phyloP scores from a whole-genome alignment of 768 basidiomycete species.

The Rubroboletus pulcherrimus region DNA sequence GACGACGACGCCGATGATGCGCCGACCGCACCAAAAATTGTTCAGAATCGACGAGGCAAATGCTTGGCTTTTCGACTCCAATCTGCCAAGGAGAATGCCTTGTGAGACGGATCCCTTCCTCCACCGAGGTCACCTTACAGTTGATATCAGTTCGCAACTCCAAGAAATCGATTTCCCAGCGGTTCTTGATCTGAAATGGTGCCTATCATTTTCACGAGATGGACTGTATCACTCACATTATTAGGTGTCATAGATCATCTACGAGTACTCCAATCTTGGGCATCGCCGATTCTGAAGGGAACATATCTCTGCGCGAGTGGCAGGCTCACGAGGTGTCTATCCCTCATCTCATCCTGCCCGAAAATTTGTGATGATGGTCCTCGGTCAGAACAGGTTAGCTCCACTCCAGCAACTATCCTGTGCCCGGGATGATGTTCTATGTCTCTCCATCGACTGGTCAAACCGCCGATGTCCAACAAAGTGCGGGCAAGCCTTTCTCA shows the following conservation, averaged over 20 bases:
- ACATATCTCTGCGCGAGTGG: constrained; percentile 63
- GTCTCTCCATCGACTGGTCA: constrained; percentile 93
- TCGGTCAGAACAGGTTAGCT: constrained; percentile 38
- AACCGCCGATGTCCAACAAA: constrained; percentile 51
- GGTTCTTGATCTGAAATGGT: constrained; percentile 96
- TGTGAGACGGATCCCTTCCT: constrained; percentile 32
- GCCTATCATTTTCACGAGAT: not conserved
- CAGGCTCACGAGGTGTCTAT: constrained; percentile 41
- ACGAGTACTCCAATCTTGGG: constrained; percentile 50
- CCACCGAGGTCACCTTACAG: not conserved
- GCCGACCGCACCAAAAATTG: not conserved
- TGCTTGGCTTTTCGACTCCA: constrained; percentile 68
- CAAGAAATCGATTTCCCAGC: constrained; percentile 76
- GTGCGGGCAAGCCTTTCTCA: constrained; percentile 34
- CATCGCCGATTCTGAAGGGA: constrained; percentile 84
- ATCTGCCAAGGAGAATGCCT: constrained; percentile 24
- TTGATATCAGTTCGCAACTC: constrained; percentile 44
- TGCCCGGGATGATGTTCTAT: constrained; percentile 56
- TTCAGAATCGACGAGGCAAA: constrained; percentile 58
- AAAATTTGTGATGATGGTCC: not conserved
- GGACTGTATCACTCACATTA: constrained; percentile 4
- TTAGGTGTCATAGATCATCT: constrained; percentile 56
- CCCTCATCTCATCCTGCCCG: not conserved
- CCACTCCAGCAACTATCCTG: constrained; percentile 45
- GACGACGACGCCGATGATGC: constrained; percentile 5